phyloP scores from a whole-genome alignment of 2,329 filamentous ascomycete species.

The Calonectria henricotiae region DNA sequence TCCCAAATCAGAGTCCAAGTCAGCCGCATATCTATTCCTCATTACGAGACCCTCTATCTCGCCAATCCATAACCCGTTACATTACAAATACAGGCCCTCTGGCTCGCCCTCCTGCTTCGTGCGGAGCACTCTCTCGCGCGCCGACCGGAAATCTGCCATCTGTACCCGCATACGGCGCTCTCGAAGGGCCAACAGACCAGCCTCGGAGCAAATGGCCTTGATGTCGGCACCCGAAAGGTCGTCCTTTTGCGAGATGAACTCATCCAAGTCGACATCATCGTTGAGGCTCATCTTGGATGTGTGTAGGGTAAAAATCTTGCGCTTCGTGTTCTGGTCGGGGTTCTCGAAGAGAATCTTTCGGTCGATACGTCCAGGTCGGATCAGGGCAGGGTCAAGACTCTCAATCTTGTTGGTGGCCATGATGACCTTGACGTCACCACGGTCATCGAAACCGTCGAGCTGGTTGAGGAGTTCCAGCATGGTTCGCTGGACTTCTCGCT shows the following conservation, averaged over 20 bases:
- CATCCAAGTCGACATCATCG: slow-evolving; percentile 97
- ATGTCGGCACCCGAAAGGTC: slow-evolving; percentile 98
- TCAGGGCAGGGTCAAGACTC: slow-evolving; percentile 94
- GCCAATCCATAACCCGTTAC: slow-evolving; percentile 47
- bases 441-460: slow-evolving; percentile 98
- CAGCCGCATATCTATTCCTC: slow-evolving; percentile 44
- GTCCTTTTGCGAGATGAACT: slow-evolving; percentile 99
- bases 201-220: slow-evolving; percentile 98
- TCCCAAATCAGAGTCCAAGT: slow-evolving; percentile 11
- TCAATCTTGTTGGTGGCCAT: slow-evolving; percentile 99
- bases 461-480: slow-evolving; percentile 99
- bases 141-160: slow-evolving; percentile 97
- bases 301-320: slow-evolving; percentile 99
- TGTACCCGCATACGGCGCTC: slow-evolving; percentile 98
- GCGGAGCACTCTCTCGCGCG: slow-evolving; percentile 94
- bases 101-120: slow-evolving; percentile 99
- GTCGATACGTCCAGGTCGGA: slow-evolving; percentile 97
- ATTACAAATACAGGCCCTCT: slow-evolving; percentile 97
- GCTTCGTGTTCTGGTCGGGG: slow-evolving; percentile 86
- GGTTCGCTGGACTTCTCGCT: slow-evolving; percentile 97
- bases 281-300: slow-evolving; percentile 99
- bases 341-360: slow-evolving; percentile 90
- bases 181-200: slow-evolving; percentile 92
- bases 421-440: slow-evolving; percentile 98
- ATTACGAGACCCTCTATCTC: slow-evolving; percentile 48